Evolutionary conservation across 2,329 filamentous ascomycete species (phyloP).

Genomic region (Cordyceps farinosa): DNA sequence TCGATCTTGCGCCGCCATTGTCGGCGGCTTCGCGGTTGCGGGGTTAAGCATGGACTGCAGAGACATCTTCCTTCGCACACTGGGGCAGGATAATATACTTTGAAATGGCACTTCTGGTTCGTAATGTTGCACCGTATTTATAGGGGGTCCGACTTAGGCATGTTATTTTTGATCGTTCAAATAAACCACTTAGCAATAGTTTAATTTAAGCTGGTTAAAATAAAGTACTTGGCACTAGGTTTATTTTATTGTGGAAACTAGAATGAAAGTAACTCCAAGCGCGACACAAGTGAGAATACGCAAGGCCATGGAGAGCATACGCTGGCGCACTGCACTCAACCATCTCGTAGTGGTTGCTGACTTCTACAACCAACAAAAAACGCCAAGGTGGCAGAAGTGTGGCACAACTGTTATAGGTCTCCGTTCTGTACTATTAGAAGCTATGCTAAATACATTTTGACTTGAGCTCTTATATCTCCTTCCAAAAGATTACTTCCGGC

Average conservation of each 20-base stretch:
- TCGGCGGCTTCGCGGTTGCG: neutral
- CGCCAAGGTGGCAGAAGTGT: no score
- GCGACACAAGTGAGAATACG: neutral
- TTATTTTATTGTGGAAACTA: neutral
- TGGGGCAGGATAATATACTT: neutral
- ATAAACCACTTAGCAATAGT: neutral
- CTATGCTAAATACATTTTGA: no score
- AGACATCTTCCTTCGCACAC: neutral
- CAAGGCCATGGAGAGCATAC: neutral
- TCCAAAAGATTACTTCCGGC: no score
- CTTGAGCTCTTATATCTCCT: no score
- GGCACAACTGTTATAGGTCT: no score
- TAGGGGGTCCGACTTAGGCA: neutral
- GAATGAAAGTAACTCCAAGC: neutral
- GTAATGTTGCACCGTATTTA: no score
- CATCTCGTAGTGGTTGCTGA: no score
- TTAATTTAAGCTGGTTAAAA: no score
- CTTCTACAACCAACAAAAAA: no score
- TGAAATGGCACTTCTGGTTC: neutral
- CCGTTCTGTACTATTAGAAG: no score
- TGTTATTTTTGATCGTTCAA: neutral
- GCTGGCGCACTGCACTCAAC: no score
- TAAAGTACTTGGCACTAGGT: neutral
- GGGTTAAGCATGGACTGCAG: no score
- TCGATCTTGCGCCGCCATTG: neutral